Base-by-base conservation (phyloP, 805 yeast genomes). In the Metschnikowia picachoensis region DNA sequence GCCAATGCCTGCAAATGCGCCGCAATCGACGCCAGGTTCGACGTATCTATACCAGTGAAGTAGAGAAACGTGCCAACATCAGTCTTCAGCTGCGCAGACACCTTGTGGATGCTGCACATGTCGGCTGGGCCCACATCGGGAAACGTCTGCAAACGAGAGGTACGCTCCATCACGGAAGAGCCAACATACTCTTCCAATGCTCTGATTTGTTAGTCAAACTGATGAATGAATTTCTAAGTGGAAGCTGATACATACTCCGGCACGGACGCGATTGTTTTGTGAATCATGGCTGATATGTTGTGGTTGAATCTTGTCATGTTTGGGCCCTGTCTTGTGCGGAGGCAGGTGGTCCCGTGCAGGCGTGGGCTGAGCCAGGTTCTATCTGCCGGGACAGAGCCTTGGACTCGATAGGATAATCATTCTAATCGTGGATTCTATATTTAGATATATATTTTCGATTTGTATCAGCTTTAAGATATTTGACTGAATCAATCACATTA, bases 91-190 rank as follows among this genome's bases (percentile, higher is more conserved):
- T 59, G 72, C 52, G 64, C 67, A 30, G 66, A 59, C 28, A 64
- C 64, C 51, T 74, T 80, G 43, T 68, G 72, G 46, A 80, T 64
- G 50, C 74, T 75, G 46, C 81, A 78, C 62, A 78, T 66, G 65
- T 79, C 89, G 34, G 85, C 87, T 10, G 90, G 87, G 11, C 95
- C 95, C 46, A 87, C 63, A 50, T 85, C 91, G 44, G 65, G 70
- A 49, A 85, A 80, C 35, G 78, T 69, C 39, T 74, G 74, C 38
- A 86, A 65, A 53, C 85, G 76, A 32, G 77, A 64, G 2, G 85
- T 78, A 55, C 95, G 72, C 59, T 83, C 89, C 43, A 77, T 76
- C 37, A 85, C 60, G 10, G 89, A 80, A 17, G 76, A 68, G 1
- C 85, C 85, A 41, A 77, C 61, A 56, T 72, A 68, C 56, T 77